These are phyloP conservation scores for Diophrys appendiculata DNA, from an alignment of 73 alveolate species.

Conservation along the genomic window DNA sequence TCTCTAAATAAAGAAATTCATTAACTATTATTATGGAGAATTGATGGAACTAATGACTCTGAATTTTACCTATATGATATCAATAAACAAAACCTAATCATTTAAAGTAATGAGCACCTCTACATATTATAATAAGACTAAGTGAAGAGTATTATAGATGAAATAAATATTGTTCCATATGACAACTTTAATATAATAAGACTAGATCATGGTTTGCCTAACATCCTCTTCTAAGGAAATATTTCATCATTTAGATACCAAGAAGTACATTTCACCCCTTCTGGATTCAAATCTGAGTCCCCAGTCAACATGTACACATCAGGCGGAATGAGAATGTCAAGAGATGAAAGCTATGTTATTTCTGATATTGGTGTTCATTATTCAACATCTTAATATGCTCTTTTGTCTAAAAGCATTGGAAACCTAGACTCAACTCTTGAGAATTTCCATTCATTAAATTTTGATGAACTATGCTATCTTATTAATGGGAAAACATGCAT, in stretches of 20 bases:
- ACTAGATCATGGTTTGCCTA: background rate
- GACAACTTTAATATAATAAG: background rate
- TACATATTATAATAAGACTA: background rate
- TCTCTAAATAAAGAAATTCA: too few relatives aligned
- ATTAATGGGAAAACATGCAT: background rate
- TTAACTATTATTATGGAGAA: background rate
- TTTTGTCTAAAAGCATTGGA: background rate
- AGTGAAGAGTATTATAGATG: background rate
- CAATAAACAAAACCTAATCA: background rate
- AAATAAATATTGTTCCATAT: too few relatives aligned
- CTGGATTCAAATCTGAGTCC: background rate
- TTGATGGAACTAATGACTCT: background rate
- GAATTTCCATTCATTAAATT: background rate
- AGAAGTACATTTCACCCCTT: background rate
- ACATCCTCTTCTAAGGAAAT: background rate
- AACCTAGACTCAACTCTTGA: too few relatives aligned
- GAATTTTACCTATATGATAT: background rate
- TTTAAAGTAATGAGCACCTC: background rate
- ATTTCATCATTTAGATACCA: background rate
- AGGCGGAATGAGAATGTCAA: background rate
- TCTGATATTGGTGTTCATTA: background rate
- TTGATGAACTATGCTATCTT: background rate
- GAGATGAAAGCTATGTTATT: background rate
- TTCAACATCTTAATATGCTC: background rate
- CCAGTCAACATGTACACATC: background rate